A percentile compares a stretch with the other conserved stretches of the same genome.
These are phyloP conservation scores for Evernia prunastri DNA, from an alignment of 495 filamentous ascomycete genomes.

Conservation along the genomic window DNA sequence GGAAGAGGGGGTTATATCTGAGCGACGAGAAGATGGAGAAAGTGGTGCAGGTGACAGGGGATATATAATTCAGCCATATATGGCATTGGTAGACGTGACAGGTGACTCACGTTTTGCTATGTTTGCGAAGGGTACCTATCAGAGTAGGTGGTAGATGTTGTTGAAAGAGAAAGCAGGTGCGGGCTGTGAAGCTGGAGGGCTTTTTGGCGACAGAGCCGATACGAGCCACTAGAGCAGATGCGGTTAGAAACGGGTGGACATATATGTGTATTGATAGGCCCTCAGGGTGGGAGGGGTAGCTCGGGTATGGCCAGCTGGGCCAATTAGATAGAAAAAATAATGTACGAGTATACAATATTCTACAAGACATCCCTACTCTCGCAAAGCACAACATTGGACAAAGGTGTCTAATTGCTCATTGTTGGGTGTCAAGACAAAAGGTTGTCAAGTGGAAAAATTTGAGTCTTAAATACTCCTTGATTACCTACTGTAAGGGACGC, in stretches of 20 bases:
- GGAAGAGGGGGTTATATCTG: constrained; percentile 13
- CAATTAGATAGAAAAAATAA: not conserved
- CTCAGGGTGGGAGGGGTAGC: no score
- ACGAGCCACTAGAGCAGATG: not conserved
- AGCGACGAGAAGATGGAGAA: constrained; percentile 14
- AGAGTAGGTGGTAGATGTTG: constrained; percentile 15
- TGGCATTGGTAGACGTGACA: constrained; percentile 25
- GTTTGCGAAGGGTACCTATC: constrained; percentile 4
- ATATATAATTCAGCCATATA: constrained; percentile 25
- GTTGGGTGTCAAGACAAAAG: not conserved
- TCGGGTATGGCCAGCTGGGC: no score
- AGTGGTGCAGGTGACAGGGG: constrained; percentile 24
- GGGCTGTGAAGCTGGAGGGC: constrained; percentile 12
- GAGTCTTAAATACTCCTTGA: not conserved
- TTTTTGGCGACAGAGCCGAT: constrained; percentile 12
- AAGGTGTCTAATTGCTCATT: not conserved
- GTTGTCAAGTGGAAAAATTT: not conserved
- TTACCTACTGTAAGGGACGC: not conserved
- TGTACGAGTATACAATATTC: not conserved
- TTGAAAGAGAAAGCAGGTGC: constrained; percentile 13
- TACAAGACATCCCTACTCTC: not conserved
- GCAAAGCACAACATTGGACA: not conserved
- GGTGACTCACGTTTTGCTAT: constrained; percentile 27
- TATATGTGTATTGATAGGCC: no score
- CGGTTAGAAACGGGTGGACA: not conserved